Evolutionary conservation across 495 filamentous ascomycete species (phyloP), one percentile per base, ranked within the genome.

Genomic region (Hypoxylon rickii): DNA sequence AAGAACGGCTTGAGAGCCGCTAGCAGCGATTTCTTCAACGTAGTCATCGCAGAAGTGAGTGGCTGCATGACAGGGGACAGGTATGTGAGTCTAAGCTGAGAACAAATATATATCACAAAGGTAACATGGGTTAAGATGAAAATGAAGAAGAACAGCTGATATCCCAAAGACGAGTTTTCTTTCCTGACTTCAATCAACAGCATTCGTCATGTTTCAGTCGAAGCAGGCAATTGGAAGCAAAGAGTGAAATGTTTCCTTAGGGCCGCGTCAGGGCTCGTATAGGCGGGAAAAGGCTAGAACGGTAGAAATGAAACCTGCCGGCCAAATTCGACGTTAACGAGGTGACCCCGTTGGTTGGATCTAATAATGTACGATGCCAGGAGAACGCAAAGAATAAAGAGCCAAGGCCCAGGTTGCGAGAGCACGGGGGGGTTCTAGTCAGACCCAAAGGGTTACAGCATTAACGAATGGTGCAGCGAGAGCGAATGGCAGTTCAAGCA

Each of bases 1-100:
- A 80, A 65, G 36, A 81, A 70, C 50, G 77, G 77, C 70, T 76
- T 76, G 26, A 75, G 58, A 45, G 74, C 75, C 50, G 75, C 68
- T 33, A 75, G 40, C 44, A 78, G 50, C 33, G 66, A 68, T 59
- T 73, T 72, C 46, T 70, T 72, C 39, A 79, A 60, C 21, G 70
- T 70, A 65, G 73, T 70, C 75, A 79, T 80, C 45, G 72, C 66
- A 66, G 66, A 70, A 70, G 63, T 69, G 73, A 76, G 67, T 43
- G 71, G 65, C 55, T 57, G 70, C 73, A 77, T 76, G 71, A 73
- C 75, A 72, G 63, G 63, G 67, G 66, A 61, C 38, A 37, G 17
- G 33, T 17, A 33, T 36, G 44, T 8, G 39, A 39, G 48, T 44
- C 48, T 44, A 29, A 29, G 39, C 59, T 54, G 45, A 56, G 51